Evolutionary conservation across 2,329 filamentous ascomycete species (phyloP).

Genomic region (Aspergillus floridensis): DNA sequence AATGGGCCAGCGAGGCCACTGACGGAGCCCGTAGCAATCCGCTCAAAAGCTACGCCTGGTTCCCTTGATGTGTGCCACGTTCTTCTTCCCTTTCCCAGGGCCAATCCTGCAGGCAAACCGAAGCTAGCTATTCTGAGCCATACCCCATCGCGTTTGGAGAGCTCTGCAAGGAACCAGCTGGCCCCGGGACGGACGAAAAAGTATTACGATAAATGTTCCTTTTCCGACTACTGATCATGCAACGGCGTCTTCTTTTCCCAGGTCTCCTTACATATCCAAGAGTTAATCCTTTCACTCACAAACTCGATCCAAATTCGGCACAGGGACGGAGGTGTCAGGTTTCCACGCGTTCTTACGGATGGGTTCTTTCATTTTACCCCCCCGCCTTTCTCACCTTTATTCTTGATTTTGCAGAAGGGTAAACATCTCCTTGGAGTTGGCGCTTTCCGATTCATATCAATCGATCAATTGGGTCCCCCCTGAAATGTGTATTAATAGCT

Average conservation of each 20-base stretch:
- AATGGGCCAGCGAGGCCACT: constrained; percentile 68
- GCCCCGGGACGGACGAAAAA: neutral
- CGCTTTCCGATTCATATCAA: neutral
- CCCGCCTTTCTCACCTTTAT: neutral
- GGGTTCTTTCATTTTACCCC: neutral
- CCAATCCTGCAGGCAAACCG: neutral
- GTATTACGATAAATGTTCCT: neutral
- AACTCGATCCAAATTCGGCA: neutral
- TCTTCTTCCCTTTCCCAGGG: constrained; percentile 6
- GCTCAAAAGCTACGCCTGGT: constrained; percentile 42
- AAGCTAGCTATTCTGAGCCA: neutral
- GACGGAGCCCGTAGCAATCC: constrained; percentile 44
- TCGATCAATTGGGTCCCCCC: neutral
- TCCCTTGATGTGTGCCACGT: constrained; percentile 25
- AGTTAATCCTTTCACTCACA: neutral
- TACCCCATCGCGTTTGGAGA: neutral
- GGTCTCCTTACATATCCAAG: neutral
- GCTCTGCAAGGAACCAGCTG: neutral
- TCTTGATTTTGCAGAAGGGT: neutral
- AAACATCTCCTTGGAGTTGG: neutral
- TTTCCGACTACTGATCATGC: neutral
- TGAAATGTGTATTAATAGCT: constrained; percentile 2
- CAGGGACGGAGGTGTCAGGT: constrained; percentile 6
- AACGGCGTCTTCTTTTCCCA: neutral
- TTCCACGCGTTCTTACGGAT: constrained; percentile 10